Evolutionary conservation across 169 alveolate species (phyloP), one percentile per base, ranked within the genome.

Genomic region (Amoebophrya sp.): DNA sequence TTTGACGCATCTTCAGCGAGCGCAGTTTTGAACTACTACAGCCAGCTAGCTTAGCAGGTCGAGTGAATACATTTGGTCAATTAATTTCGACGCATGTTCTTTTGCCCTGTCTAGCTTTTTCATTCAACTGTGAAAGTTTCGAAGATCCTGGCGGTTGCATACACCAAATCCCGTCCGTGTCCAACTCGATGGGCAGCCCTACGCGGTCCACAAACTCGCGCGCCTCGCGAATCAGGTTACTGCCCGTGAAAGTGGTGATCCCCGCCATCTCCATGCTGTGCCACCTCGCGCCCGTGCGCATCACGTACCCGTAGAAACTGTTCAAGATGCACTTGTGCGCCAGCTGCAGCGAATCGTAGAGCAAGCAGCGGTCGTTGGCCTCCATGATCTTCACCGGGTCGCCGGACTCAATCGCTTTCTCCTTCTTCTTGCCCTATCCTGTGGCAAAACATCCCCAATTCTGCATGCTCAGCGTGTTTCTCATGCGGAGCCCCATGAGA

Each of bases 141-240:
- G 66, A 18, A 47, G 18, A 47, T 18, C 35, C 32, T 25, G 39
- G 1, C 23, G 99, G 99, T 40, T 98, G 94, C 95, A 98, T 96
- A 89, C 99, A 97, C 99, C 99, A 99, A 77, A 99, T 98, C 77
- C 99, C 99, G 95, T 99, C 99, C 7, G 99, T 99, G 96, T 99
- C 99, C 93, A 99, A 96, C 95, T 99, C 99, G 90, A 99, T 94
- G 35, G 99, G 99, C 91, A 96, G 97, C 41, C 99, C 99, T 39
- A 99, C 96, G 94, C 97, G 95, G 93, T 98, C 99, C 29, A 98
- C 95, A 77, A 97, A 93, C 40, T 92, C 90, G 77, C 96, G 94
- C 1, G 97, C 96, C 66, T 92, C 93, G 39, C 93, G 92, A 40
- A 92, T 92, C 53, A 95, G 93, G 90, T 92, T 92, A 39, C 92